These are phyloP conservation scores for Marsdenia floribunda DNA, from an alignment of 257 asterid species.

Conservation along the genomic window DNA sequence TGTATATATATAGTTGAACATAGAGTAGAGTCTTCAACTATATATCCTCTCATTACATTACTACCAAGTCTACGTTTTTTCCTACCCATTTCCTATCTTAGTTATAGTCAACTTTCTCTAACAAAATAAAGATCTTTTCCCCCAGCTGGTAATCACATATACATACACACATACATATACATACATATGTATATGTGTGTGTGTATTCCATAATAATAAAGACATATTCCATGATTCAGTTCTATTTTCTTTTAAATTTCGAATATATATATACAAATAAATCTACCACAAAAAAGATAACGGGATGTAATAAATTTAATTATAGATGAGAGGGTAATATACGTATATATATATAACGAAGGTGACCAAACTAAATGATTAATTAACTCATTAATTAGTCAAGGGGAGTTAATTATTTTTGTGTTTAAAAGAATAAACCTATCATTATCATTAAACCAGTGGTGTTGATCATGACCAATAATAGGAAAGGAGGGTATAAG, in stretches of 20 bases:
- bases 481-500: not conserved
- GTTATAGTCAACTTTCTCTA: constrained; percentile 13
- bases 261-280: no score
- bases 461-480: constrained; percentile 8
- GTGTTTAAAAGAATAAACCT: constrained; percentile 17
- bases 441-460: constrained; percentile 9
- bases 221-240: not conserved
- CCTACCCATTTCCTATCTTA: not conserved
- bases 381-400: not conserved
- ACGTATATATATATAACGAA: no score
- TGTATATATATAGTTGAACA: not conserved
- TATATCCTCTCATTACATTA: no score
- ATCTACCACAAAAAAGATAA: no score
- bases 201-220: no score
- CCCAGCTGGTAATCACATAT: not conserved
- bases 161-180: no score
- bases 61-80: constrained; percentile 1
- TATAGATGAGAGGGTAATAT: no score
- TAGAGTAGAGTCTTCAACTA: not conserved
- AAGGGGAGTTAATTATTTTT: not conserved
- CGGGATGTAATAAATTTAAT: not conserved
- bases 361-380: no score
- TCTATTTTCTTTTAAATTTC: no score
- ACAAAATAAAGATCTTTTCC: not conserved
- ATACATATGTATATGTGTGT: no score